Percentiles rank a stretch among this genome's conserved stretches.
These are phyloP conservation scores for Phytophthora hybrid DNA, from an alignment of 352 stramenopile genomes.

Conservation along the genomic window DNA sequence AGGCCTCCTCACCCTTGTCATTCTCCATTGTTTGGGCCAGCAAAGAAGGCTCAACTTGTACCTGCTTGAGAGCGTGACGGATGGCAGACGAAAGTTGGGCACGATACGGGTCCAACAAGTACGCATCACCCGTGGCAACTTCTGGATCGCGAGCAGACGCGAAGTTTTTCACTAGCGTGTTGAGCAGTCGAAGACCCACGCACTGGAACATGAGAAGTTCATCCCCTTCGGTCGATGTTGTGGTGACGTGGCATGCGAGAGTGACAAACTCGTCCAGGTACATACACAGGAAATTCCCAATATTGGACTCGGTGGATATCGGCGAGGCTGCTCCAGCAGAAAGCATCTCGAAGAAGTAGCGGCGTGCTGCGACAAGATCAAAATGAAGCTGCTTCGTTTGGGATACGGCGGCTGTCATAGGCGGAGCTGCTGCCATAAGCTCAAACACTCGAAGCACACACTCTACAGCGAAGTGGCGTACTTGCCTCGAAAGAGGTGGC, in stretches of 20 bases:
- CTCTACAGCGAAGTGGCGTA: conserved; percentile 80
- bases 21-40: conserved; percentile 23
- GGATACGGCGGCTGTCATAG: conserved; percentile 20
- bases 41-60: conserved; percentile 36
- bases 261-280: conserved; percentile 91
- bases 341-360: conserved; percentile 57
- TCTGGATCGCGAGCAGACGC: conserved; percentile 69
- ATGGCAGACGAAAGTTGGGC: conserved; percentile 85
- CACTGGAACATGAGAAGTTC: conserved; percentile 87
- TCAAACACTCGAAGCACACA: conserved; percentile 84
- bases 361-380: conserved; percentile 64
- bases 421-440: conserved; percentile 45
- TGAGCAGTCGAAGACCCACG: conserved; percentile 69
- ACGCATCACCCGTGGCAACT: conserved; percentile 59
- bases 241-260: conserved; percentile 80
- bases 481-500: conserved; percentile 75
- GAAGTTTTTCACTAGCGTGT: conserved; percentile 73
- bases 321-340: conserved; percentile 23
- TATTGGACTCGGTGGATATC: conserved; percentile 16
- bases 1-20: conserved; percentile 26
- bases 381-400: conserved; percentile 64
- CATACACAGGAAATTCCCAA: conserved; percentile 84
- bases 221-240: conserved; percentile 68
- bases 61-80: conserved; percentile 79
- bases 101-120: conserved; percentile 83